Percentiles rank a stretch among this genome's conserved stretches.
phyloP scores from a whole-genome alignment of 2,329 filamentous ascomycete genomes.

The Didymella pomorum region DNA sequence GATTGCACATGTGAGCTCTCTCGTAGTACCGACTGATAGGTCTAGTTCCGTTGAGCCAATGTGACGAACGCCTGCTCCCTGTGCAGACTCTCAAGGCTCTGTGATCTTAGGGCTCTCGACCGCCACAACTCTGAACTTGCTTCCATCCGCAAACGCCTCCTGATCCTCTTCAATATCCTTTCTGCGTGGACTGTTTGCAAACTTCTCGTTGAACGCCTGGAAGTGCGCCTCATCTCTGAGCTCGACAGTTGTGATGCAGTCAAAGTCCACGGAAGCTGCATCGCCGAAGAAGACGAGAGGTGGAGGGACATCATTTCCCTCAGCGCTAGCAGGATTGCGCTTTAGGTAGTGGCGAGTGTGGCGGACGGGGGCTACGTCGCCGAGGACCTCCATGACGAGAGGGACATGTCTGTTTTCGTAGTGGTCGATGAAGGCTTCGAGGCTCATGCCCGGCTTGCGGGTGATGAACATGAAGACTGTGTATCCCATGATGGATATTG shows the following conservation, averaged over 20 bases:
- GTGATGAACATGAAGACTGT: conserved; percentile 29
- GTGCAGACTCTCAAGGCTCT: conserved; percentile 8
- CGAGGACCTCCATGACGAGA: conserved; percentile 31
- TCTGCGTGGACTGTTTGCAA: conserved; percentile 16
- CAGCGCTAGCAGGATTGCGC: conserved; percentile 12
- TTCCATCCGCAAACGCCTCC: conserved; percentile 24
- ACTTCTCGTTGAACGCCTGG: conserved; percentile 25
- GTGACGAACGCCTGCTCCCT: neutral
- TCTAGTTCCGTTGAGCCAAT: neutral
- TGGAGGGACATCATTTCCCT: conserved; percentile 4
- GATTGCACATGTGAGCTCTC: neutral
- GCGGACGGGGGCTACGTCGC: conserved; percentile 29
- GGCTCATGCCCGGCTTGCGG: conserved; percentile 29
- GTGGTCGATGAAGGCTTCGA: conserved; percentile 33
- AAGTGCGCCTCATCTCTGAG: conserved; percentile 30
- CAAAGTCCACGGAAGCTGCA: conserved; percentile 22
- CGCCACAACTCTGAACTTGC: conserved; percentile 24
- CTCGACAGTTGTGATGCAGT: conserved; percentile 33
- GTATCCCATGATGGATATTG: conserved; percentile 26
- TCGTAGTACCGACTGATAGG: neutral
- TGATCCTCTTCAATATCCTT: conserved; percentile 23
- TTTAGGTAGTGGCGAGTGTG: conserved; percentile 37
- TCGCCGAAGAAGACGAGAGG: conserved; percentile 20
- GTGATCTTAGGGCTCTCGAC: conserved; percentile 28
- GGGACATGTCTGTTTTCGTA: conserved; percentile 36